These are phyloP conservation scores for Rhytidiadelphus loreus DNA, from an alignment of 225 moss, liverwort and hornwort species.

Conservation along the genomic window DNA sequence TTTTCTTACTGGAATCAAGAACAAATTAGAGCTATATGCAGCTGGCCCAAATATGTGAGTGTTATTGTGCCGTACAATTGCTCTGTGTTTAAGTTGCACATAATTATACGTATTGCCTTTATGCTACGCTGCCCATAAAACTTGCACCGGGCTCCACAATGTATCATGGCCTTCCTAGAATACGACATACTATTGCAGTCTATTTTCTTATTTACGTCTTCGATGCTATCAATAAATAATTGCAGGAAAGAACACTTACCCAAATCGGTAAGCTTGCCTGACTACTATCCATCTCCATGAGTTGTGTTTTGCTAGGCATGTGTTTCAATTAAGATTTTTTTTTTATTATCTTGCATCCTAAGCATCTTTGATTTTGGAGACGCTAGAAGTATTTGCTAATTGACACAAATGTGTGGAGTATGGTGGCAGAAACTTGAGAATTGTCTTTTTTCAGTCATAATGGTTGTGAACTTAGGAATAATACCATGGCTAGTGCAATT, in stretches of 20 bases:
- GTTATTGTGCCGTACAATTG: neutral
- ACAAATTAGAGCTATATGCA: neutral
- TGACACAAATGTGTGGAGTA: too few species aligned
- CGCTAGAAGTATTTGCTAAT: too few species aligned
- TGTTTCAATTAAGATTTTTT: accelerated
- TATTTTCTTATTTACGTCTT: neutral
- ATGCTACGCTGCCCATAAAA: neutral
- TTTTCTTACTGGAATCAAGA: neutral
- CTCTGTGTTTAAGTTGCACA: neutral
- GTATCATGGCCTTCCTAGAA: too few species aligned
- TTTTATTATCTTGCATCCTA: too few species aligned
- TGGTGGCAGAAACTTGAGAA: too few species aligned
- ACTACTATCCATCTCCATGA: too few species aligned
- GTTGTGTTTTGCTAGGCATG: too few species aligned
- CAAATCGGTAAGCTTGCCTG: accelerated
- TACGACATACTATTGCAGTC: neutral
- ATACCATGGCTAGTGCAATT: too few species aligned
- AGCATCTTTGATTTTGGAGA: too few species aligned
- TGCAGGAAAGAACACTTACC: too few species aligned
- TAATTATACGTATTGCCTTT: neutral
- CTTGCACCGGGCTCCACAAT: neutral
- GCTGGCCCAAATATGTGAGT: neutral
- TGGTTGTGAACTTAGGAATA: accelerated
- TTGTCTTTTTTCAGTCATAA: too few species aligned
- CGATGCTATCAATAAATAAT: neutral